These are phyloP conservation scores for Pilobolus umbonatus DNA, from an alignment of 192 early-diverging fungal species.

Conservation along the genomic window DNA sequence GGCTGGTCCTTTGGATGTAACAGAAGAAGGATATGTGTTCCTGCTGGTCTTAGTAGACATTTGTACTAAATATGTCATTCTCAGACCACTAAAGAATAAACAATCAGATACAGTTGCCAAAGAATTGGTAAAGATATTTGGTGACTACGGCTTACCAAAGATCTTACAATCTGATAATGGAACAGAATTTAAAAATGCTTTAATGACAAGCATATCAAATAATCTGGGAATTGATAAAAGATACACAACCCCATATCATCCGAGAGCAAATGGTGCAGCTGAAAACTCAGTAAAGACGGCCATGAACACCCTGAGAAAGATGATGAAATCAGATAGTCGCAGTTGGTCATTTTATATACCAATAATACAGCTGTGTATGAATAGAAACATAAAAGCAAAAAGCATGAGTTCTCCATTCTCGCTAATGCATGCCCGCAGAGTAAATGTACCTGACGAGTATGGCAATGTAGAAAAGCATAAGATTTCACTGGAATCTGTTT, in stretches of 20 bases:
- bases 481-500: no score
- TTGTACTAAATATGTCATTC: no score
- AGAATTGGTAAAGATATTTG: not conserved
- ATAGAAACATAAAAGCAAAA: conserved; percentile 20
- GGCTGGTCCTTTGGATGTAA: conserved; percentile 11
- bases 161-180: conserved; percentile 1
- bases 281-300: conserved; percentile 33
- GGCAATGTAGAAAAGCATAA: no score
- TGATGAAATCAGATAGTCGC: conserved; percentile 7
- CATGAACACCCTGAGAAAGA: no score
- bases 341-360: conserved; percentile 33
- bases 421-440: conserved; percentile 35
- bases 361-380: conserved; percentile 33
- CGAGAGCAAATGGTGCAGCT: no score
- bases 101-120: no score
- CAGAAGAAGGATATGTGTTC: not conserved
- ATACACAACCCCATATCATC: no score
- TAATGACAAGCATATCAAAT: not conserved
- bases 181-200: not conserved
- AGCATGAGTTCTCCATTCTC: conserved; percentile 38
- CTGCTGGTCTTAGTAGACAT: not conserved
- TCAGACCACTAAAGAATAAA: no score
- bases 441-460: conserved; percentile 28
- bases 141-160: no score
- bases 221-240: conserved; percentile 27